These are phyloP conservation scores for Monosporascus sp. DNA, from an alignment of 2,329 filamentous ascomycete species.

Conservation along the genomic window DNA sequence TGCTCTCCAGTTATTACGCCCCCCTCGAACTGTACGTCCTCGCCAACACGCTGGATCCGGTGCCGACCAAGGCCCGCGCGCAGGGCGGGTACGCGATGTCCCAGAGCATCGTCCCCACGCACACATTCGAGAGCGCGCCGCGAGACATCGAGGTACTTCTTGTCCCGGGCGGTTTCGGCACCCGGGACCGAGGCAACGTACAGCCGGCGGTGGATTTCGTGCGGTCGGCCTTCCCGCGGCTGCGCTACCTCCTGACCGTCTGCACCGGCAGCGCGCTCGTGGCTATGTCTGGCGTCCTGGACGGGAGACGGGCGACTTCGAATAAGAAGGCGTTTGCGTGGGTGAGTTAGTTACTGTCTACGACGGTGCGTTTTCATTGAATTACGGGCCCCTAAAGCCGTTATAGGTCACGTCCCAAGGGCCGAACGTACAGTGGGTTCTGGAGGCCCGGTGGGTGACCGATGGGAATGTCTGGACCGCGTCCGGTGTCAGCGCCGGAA, in stretches of 20 bases:
- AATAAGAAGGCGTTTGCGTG: conserved; percentile 56
- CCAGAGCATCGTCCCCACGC: conserved; percentile 33
- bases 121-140: conserved; percentile 48
- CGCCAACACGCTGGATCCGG: conserved; percentile 34
- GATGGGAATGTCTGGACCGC: conserved; percentile 65
- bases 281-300: conserved; percentile 54
- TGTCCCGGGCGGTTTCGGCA: conserved; percentile 59
- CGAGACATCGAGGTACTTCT: conserved; percentile 57
- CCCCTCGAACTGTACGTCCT: conserved; percentile 37
- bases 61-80: conserved; percentile 27
- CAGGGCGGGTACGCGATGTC: conserved; percentile 26
- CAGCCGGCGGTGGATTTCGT: conserved; percentile 41
- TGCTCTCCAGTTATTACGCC: conserved; percentile 28
- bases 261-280: conserved; percentile 60
- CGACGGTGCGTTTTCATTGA: no score
- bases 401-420: conserved; percentile 34
- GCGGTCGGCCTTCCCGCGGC: conserved; percentile 34
- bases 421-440: conserved; percentile 53
- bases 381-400: background rate
- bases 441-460: conserved; percentile 56
- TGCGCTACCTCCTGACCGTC: conserved; percentile 57
- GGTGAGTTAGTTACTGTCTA: conserved; percentile 23
- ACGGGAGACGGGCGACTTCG: conserved; percentile 57
- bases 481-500: conserved; percentile 54
- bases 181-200: conserved; percentile 27